phyloP scores from a whole-genome alignment of 495 filamentous ascomycete species.

The Thermothielavioides terrestris region DNA sequence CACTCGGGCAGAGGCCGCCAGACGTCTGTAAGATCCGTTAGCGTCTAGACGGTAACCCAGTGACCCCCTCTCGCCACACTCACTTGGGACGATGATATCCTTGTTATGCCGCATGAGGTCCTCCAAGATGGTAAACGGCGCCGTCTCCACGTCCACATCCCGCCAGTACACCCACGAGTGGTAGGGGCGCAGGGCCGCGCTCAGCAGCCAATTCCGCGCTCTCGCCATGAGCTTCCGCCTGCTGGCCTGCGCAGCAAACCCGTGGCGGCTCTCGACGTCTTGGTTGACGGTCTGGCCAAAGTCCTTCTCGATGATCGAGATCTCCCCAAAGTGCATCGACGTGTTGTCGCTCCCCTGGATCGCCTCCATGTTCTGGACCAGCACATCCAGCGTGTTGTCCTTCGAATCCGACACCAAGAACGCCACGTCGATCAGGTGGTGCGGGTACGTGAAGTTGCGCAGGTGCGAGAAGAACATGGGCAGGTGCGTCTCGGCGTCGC shows the following conservation, averaged over 20 bases:
- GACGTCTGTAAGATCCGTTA: constrained; percentile 56
- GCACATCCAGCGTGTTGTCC: constrained; percentile 72
- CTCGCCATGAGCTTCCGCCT: constrained; percentile 96
- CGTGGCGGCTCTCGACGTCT: constrained; percentile 94
- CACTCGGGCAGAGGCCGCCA: constrained; percentile 98
- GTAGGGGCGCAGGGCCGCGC: constrained; percentile 84
- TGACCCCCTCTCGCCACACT: constrained; percentile 30
- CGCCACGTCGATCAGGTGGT: constrained; percentile 90
- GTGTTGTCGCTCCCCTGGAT: constrained; percentile 74
- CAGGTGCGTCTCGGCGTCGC: constrained; percentile 88
- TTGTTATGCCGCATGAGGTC: constrained; percentile 99
- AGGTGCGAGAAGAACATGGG: constrained; percentile 98
- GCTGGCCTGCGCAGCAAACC: constrained; percentile 91
- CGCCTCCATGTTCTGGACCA: constrained; percentile 63
- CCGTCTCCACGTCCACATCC: constrained; percentile 97
- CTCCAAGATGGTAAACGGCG: constrained; percentile 90
- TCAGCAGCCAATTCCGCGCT: constrained; percentile 94
- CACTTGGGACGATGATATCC: constrained; percentile 97
- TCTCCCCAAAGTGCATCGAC: constrained; percentile 82
- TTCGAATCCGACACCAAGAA: constrained; percentile 98
- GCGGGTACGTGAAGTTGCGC: constrained; percentile 93
- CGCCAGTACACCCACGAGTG: constrained; percentile 99
- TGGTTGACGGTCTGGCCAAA: constrained; percentile 98
- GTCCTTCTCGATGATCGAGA: constrained; percentile 97
- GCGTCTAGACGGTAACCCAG: neutral